Evolutionary conservation across 345 rosid genomes (phyloP), one percentile per base, ranked within the genome.

Genomic region (Bruguiera parviflora): DNA sequence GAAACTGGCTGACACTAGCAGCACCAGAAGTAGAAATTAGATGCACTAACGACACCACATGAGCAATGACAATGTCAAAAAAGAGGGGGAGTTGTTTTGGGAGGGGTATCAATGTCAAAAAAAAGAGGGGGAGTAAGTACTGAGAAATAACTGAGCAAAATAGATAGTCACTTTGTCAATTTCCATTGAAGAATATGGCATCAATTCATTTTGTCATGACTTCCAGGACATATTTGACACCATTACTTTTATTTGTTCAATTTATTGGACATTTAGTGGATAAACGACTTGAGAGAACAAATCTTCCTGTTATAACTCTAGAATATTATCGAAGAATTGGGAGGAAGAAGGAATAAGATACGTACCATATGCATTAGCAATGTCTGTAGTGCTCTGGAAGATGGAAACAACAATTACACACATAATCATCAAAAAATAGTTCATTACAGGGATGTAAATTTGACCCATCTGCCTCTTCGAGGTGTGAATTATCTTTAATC

Each of bases 331-430:
- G 27, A 15, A 6, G 61, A 39, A 71, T 33, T 57, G 43, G 29
- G 47, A 29, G 11, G 13, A 55, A 20, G 18, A 51, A 57, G 53
- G 66, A 69, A 63, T 24, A 58, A 51, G 56, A 69, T 64, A 73
- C 84, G 56, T 76, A 89, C 98, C 98, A 43, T 94, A 94, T 66
- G 98, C 98, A 80, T 94, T 94, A 79, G 98, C 97, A n/a, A 94
- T 91, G 71, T 87, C 92, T 0, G 95, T 88, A 46, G 98, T 94
- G 80, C 92, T 83, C 74, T 67, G 88, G 73, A 95, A 95, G 75
- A 95, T 83, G 33, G 96, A 84, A 75, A 95, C 96, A 7, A 95
- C 93, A 24, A 89, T 51, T 60, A 95, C 83, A 76, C 99, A 95
- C 99, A 89, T 87, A 35, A 85, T 79, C 97, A 95, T 88, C 71